Base-by-base conservation (phyloP, 768 basidiomycete genomes). In the Pluteus cervinus region DNA sequence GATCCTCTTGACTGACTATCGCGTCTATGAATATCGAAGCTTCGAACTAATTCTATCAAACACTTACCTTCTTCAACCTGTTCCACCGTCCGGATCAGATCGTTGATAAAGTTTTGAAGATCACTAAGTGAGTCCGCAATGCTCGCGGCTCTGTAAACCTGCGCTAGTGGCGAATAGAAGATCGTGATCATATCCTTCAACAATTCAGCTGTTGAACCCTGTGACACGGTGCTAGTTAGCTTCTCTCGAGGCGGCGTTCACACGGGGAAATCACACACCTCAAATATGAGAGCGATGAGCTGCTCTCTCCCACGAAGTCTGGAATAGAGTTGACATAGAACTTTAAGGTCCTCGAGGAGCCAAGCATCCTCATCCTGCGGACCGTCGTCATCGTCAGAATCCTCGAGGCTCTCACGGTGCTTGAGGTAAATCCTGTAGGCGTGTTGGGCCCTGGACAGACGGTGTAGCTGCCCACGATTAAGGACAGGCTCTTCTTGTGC, bases 161-260 rank as follows among this genome's bases (percentile, higher is more conserved):
- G 89, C 2, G 96, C 96, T 17, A 99, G 66, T 2, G 96, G 96
- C 1, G 92, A 65, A 58, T 99, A 99, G 61, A 99, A 99, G 41
- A 99, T 98, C 14, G 96, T 97, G 50, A 99, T 90, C 42, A 99
- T 97, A 56, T 99, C 96, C 60, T 93, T 97, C 52, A 99, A 66
- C 17, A 99, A 68, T 23, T 98, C 96, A 2, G 94, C 81, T 0
- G 96, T 98, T 30, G 82, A 82, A 15, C 96, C 93, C 93, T 98
- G 24, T 5, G 38, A 36, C 44, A 30, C 17, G 8, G 37, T 28
- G 25, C 4, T 18, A 38, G 23, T 4, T 28, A 22, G 21, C 10
- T 23, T n/a, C 17, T n/a, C n/a, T n/a, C n/a, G n/a, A 18, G 18
- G 28, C 26, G 25, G 30, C 16, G 15, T 35, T 1, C 20, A 5